Base-by-base conservation (phyloP, 1,284 basidiomycete genomes). In the Ganoderma meredithae region DNA sequence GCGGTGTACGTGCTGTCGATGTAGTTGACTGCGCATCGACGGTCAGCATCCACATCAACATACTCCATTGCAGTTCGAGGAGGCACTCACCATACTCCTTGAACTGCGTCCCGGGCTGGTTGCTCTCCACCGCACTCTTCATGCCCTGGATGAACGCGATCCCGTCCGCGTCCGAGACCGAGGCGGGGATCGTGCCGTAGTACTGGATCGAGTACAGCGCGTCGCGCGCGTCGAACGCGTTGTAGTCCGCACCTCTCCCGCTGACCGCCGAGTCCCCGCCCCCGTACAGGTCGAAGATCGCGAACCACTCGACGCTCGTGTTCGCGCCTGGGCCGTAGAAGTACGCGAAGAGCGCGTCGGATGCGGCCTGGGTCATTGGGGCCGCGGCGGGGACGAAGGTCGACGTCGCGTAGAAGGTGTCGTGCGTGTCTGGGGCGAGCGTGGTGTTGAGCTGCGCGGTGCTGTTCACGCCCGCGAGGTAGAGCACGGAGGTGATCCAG, bases 1-100 rank as follows among this genome's bases (percentile, higher is more conserved):
- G 67, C 67, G 5, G 49, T 41, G 63, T 68, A 68, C 40, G 67
- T 68, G 63, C 67, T 68, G 63, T 68, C 67, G 60, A 68, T 58
- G 53, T 68, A 68, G 52, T 68, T 68, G 13, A 43, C 67, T 64
- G 10, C 8, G 10, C 12, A 6, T 13, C 12, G 4, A n/a, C 10
- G 22, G 3, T 25, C 22, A 3, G 25, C 3, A 12, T 7, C 7
- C 36, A n/a, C n/a, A n/a, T n/a, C n/a, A n/a, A n/a, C n/a, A n/a
- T n/a, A n/a, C n/a, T n/a, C n/a, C n/a, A n/a, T n/a, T n/a, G n/a
- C n/a, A n/a, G n/a, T n/a, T n/a, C n/a, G n/a, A n/a, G n/a, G n/a
- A n/a, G n/a, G n/a, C n/a, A n/a, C n/a, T 17, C 40, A 66, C 65
- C 64, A 31, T 67, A 67, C 40, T 61, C 66, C 47, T 60, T 60